phyloP scores from a whole-genome alignment of 140 eudicot species.

The Ambrosia hybrid region DNA sequence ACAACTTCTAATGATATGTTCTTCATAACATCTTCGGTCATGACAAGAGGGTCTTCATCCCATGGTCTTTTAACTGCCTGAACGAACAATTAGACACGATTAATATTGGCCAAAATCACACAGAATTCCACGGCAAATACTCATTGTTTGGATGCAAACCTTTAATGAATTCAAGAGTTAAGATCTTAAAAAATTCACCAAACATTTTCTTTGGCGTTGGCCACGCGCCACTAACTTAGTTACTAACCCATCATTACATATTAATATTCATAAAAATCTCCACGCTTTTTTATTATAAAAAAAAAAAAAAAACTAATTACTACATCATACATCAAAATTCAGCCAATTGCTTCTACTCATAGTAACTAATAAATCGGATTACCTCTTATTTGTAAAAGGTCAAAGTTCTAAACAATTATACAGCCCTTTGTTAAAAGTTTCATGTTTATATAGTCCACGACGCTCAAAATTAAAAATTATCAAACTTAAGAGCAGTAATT shows the following conservation, averaged over 20 bases:
- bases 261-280: background rate
- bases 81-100: conserved; percentile 23
- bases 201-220: background rate
- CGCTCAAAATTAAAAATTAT: too few relatives aligned
- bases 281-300: background rate
- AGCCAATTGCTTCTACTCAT: too few relatives aligned
- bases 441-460: too few relatives aligned
- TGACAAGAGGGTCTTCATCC: conserved; percentile 87
- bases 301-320: background rate
- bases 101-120: background rate
- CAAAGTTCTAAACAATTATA: too few relatives aligned
- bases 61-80: conserved; percentile 95
- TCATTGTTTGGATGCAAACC: background rate
- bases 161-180: too few relatives aligned
- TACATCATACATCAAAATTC: conserved; percentile 3
- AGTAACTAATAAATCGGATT: too few relatives aligned
- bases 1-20: conserved; percentile 86
- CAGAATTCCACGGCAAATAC: background rate
- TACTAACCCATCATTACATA: background rate
- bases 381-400: too few relatives aligned
- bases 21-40: conserved; percentile 97
- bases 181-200: background rate
- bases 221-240: background rate
- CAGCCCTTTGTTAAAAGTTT: too few relatives aligned
- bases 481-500: too few relatives aligned